A percentile compares a stretch with the other conserved stretches of the same genome.
These are phyloP conservation scores for Raphanus raphanistrum DNA, from an alignment of 345 rosid genomes.

Conservation along the genomic window DNA sequence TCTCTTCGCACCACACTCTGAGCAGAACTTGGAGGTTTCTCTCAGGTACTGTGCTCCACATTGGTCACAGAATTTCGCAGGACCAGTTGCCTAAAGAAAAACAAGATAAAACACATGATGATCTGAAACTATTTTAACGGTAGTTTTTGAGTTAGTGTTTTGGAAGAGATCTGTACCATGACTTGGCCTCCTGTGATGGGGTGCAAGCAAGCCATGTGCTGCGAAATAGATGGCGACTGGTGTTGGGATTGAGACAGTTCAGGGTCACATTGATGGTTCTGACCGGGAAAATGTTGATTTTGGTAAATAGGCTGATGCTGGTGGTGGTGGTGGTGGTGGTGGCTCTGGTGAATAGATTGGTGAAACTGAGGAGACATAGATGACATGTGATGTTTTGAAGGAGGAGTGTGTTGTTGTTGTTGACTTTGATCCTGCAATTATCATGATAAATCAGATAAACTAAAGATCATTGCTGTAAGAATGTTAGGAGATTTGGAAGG, in stretches of 20 bases:
- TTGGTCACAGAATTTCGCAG: constrained; percentile 22
- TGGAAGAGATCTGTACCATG: constrained; percentile 22
- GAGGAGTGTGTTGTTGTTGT: constrained; percentile 42
- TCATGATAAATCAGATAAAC: constrained; percentile 1
- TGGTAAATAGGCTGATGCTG: constrained; percentile 54
- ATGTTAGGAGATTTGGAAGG: not conserved
- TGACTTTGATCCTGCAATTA: constrained; percentile 39
- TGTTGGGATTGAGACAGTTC: constrained; percentile 62
- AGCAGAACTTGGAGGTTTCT: constrained; percentile 93
- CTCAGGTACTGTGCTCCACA: constrained; percentile 81
- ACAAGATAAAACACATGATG: not conserved
- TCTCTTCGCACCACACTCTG: constrained; percentile 89
- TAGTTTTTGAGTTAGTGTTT: not conserved
- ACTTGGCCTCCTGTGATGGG: constrained; percentile 66
- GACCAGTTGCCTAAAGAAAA: constrained; percentile 42
- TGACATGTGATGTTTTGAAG: constrained; percentile 72
- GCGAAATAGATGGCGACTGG: constrained; percentile 72
- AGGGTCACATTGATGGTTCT: constrained; percentile 65
- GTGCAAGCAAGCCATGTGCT: constrained; percentile 70
- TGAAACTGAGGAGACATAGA: constrained; percentile 67
- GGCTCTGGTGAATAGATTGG: constrained; percentile 50
- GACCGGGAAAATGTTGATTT: constrained; percentile 62
- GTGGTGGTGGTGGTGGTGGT: constrained; percentile 59
- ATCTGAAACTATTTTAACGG: not conserved
- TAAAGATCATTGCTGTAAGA: constrained; percentile 7